Evolutionary conservation across 306 rosid species (phyloP).

Genomic region (Fragaria ananassa): DNA sequence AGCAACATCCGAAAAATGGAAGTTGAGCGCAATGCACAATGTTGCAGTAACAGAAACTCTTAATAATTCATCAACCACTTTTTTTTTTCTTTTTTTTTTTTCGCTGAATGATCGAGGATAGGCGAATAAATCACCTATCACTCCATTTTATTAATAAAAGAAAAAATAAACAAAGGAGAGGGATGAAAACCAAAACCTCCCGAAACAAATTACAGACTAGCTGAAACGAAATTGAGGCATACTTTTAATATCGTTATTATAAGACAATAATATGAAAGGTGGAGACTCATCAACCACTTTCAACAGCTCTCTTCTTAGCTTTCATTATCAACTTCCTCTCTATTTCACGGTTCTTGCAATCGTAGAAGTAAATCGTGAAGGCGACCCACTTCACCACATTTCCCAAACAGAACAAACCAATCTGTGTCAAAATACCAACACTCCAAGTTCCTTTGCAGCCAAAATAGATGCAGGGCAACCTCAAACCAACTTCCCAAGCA

Average conservation of each 20-base stretch:
- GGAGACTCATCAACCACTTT: background rate
- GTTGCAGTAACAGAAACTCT: background rate
- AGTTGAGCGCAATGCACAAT: background rate
- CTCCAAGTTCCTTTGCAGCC: slow-evolving; percentile 37
- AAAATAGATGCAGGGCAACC: slow-evolving; percentile 31
- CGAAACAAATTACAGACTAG: too few relatives aligned
- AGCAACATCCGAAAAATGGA: background rate
- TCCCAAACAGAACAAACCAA: slow-evolving; percentile 37
- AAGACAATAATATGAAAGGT: too few relatives aligned
- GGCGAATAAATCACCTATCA: too few relatives aligned
- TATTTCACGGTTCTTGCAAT: slow-evolving; percentile 42
- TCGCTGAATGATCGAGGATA: too few relatives aligned
- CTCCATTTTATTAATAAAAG: too few relatives aligned
- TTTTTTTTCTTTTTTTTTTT: too few relatives aligned
- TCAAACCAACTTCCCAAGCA: slow-evolving; percentile 38
- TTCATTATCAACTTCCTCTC: slow-evolving; percentile 46
- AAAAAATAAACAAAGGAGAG: too few relatives aligned
- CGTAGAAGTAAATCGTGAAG: slow-evolving; percentile 46
- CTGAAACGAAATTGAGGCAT: too few relatives aligned
- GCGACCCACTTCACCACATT: slow-evolving; percentile 56
- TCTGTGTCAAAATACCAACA: slow-evolving; percentile 35
- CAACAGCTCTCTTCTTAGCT: slow-evolving; percentile 9
- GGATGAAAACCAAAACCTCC: too few relatives aligned
- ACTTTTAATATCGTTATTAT: too few relatives aligned
- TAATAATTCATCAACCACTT: background rate